Conservation (phyloP, 2,329 filamentous ascomycete genomes). For the Fusarium duplospermum region DNA sequence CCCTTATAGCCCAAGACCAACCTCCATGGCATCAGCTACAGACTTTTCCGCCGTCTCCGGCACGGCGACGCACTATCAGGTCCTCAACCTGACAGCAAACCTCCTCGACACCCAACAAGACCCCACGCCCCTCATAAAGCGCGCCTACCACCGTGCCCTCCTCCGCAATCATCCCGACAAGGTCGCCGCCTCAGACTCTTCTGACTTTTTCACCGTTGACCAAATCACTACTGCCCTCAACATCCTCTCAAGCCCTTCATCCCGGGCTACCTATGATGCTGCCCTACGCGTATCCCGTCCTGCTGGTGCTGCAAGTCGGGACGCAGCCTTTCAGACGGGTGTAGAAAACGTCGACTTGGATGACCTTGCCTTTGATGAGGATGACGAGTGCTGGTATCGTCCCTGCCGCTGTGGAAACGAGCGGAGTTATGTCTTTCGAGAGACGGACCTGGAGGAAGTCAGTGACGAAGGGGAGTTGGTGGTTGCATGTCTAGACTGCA, state of each 20-base stretch:
- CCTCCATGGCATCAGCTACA: slow-evolving; percentile 21
- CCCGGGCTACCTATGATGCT: slow-evolving; percentile 66
- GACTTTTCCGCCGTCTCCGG: slow-evolving; percentile 2
- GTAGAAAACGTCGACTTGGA: slow-evolving; percentile 74
- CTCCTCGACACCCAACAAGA: slow-evolving; percentile 59
- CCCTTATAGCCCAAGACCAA: not conserved
- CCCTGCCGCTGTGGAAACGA: slow-evolving; percentile 73
- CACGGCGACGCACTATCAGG: slow-evolving; percentile 67
- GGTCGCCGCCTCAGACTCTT: slow-evolving; percentile 31
- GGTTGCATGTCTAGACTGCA: slow-evolving; percentile 75
- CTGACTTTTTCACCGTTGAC: slow-evolving; percentile 67
- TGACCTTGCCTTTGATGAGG: slow-evolving; percentile 67
- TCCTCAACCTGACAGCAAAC: slow-evolving; percentile 66
- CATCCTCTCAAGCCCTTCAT: slow-evolving; percentile 62
- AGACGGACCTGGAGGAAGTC: slow-evolving; percentile 69
- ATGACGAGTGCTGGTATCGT: slow-evolving; percentile 63
- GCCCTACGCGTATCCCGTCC: slow-evolving; percentile 54
- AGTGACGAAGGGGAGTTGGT: slow-evolving; percentile 69
- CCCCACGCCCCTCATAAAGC: slow-evolving; percentile 64
- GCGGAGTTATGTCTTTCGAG: slow-evolving; percentile 68
- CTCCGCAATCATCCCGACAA: slow-evolving; percentile 76
- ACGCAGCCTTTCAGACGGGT: slow-evolving; percentile 63
- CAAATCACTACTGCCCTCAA: slow-evolving; percentile 72
- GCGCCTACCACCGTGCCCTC: slow-evolving; percentile 73
- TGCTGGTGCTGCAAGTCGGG: slow-evolving; percentile 21